Conservation (phyloP, 805 yeast genomes). For the Sugiyamaella qingdaonensis region DNA sequence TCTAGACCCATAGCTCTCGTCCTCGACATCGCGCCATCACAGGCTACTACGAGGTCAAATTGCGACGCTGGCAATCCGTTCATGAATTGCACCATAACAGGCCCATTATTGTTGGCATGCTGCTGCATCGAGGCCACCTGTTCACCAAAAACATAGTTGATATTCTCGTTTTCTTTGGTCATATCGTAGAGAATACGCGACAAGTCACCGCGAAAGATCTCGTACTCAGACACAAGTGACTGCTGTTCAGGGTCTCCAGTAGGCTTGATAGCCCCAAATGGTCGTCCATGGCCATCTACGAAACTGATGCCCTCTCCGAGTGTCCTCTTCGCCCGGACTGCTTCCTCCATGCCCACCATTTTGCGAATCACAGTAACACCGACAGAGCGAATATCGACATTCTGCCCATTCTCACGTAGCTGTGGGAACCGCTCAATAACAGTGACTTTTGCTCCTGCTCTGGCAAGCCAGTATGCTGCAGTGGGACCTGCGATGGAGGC, state of each 20-base stretch:
- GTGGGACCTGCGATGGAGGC: slow-evolving; percentile 2
- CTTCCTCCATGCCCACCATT: slow-evolving; percentile 1
- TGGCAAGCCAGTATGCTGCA: background rate
- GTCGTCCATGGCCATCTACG: background rate
- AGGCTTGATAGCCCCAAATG: background rate
- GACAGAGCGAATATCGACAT: background rate
- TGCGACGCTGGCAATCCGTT: background rate
- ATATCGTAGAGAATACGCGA: background rate
- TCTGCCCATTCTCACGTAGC: background rate
- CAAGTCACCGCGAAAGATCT: slow-evolving; percentile 5
- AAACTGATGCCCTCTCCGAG: background rate
- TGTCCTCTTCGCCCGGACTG: background rate
- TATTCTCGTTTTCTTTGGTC: slow-evolving; percentile 2
- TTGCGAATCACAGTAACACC: slow-evolving; percentile 1
- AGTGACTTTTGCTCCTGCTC: background rate
- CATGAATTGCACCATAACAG: background rate
- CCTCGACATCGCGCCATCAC: slow-evolving; percentile 7
- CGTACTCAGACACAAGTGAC: slow-evolving; percentile 5
- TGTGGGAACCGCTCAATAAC: slow-evolving; percentile 1
- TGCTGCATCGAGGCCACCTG: slow-evolving; percentile 2
- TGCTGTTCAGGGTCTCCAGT: slow-evolving; percentile 2
- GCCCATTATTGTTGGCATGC: background rate
- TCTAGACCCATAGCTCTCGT: slow-evolving; percentile 2
- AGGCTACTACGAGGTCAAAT: background rate
- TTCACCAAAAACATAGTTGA: slow-evolving; percentile 4